phyloP scores from a whole-genome alignment of 768 basidiomycete species.

The Artomyces pyxidatus region DNA sequence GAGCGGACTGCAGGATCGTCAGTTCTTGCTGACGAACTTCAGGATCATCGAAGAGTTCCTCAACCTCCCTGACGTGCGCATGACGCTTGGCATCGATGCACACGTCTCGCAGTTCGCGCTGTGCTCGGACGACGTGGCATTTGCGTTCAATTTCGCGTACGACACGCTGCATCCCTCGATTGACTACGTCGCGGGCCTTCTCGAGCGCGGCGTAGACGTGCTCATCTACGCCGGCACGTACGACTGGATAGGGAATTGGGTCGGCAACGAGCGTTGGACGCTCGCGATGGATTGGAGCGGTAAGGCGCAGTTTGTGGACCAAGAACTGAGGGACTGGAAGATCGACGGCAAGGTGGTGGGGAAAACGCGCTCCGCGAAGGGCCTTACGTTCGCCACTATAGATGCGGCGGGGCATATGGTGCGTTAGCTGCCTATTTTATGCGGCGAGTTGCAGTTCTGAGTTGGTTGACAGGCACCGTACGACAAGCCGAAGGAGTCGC shows the following conservation, averaged over 20 bases:
- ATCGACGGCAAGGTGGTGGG: constrained; percentile 48
- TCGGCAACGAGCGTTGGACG: constrained; percentile 59
- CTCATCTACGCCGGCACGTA: constrained; percentile 49
- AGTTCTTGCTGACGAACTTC: background rate
- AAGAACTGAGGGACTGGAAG: constrained; percentile 43
- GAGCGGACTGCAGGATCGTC: background rate
- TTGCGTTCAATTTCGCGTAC: constrained; percentile 37
- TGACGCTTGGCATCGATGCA: constrained; percentile 54
- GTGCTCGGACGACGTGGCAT: constrained; percentile 33
- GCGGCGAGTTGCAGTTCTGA: no score
- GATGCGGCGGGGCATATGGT: constrained; percentile 74
- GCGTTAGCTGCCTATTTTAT: no score
- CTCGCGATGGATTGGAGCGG: constrained; percentile 54
- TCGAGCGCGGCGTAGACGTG: constrained; percentile 45
- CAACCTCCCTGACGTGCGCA: constrained; percentile 44
- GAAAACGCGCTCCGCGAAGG: constrained; percentile 40
- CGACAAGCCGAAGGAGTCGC: constrained; percentile 50
- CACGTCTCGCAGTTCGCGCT: constrained; percentile 31
- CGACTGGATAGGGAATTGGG: constrained; percentile 54
- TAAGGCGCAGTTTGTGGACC: constrained; percentile 34
- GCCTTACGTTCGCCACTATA: constrained; percentile 56
- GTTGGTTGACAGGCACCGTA: constrained; percentile 60
- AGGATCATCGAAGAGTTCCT: constrained; percentile 59
- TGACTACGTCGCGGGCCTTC: constrained; percentile 40
- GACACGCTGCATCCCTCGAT: constrained; percentile 30